Conservation (phyloP, 164 flowering plant genomes). For the Dillenia suffruticosa region DNA sequence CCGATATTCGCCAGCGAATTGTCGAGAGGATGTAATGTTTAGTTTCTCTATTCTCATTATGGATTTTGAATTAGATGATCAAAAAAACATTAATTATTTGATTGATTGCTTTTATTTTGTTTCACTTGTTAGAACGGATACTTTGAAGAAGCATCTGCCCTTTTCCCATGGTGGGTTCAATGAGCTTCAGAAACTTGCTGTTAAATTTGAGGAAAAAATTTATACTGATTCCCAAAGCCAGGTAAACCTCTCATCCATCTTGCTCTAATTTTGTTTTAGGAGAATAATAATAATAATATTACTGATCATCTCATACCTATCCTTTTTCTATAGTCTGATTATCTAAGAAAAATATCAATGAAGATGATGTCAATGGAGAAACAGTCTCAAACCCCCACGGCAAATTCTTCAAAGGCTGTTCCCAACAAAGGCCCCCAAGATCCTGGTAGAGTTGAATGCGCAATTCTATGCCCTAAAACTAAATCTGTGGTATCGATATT, state of each 20-base stretch:
- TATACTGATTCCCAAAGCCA: conserved; percentile 35
- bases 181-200: conserved; percentile 45
- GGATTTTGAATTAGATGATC: neutral
- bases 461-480: neutral
- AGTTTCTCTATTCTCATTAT: neutral
- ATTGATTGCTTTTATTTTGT: neutral
- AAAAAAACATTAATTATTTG: neutral
- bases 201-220: conserved; percentile 47
- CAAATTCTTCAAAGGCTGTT: conserved; percentile 22
- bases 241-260: conserved; percentile 17
- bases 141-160: conserved; percentile 36
- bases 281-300: neutral
- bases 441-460: conserved; percentile 27
- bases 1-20: conserved; percentile 28
- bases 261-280: neutral
- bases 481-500: neutral
- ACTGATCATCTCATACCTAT: neutral
- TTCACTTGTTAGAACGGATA: conserved; percentile 31
- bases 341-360: conserved; percentile 57
- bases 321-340: conserved; percentile 43
- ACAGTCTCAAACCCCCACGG: conserved; percentile 34
- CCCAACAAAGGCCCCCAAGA: conserved; percentile 31
- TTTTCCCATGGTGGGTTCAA: conserved; percentile 35
- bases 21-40: conserved; percentile 28
- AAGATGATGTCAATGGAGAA: conserved; percentile 74